Conservation (phyloP, 2,329 filamentous ascomycete species). For the Fusarium praegraminearum region DNA sequence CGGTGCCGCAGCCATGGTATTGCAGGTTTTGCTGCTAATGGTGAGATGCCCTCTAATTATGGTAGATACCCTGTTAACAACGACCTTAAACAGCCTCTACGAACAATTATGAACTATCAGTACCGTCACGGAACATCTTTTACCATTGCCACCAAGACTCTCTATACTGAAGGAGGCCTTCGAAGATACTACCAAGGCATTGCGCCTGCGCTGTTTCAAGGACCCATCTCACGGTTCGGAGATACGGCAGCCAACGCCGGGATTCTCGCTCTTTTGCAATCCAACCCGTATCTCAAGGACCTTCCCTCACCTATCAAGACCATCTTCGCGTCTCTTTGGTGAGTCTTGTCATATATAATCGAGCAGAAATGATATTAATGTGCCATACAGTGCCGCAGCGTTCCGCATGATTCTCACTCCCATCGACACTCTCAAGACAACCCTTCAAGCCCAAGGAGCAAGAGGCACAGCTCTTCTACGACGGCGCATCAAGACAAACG, state of each 20-base stretch:
- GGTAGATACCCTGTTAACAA: not conserved
- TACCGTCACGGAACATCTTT: slow-evolving; percentile 61
- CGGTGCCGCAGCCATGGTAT: slow-evolving; percentile 61
- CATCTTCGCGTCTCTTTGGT: slow-evolving; percentile 61
- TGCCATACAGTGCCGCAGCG: slow-evolving; percentile 53
- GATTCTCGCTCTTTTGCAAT: slow-evolving; percentile 61
- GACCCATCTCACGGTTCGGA: slow-evolving; percentile 61
- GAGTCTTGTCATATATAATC: not conserved
- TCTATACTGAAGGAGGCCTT: slow-evolving; percentile 58
- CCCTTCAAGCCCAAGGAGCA: slow-evolving; percentile 61
- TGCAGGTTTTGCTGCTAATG: slow-evolving; percentile 62
- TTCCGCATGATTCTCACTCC: slow-evolving; percentile 63
- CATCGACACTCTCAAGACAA: slow-evolving; percentile 64
- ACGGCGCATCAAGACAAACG: slow-evolving; percentile 58
- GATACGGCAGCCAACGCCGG: slow-evolving; percentile 64
- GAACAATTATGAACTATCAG: slow-evolving; percentile 65
- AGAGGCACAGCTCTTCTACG: slow-evolving; percentile 58
- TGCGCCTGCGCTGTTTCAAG: slow-evolving; percentile 59
- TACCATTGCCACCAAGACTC: slow-evolving; percentile 53
- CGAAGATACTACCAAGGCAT: slow-evolving; percentile 61
- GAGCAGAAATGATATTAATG: not conserved
- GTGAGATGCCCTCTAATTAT: slow-evolving; percentile 37
- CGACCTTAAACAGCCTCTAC: slow-evolving; percentile 53
- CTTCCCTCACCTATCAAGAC: slow-evolving; percentile 60
- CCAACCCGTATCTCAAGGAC: slow-evolving; percentile 59